Conservation (phyloP, 2,329 filamentous ascomycete species). For the Tolypocladium nubicola region DNA sequence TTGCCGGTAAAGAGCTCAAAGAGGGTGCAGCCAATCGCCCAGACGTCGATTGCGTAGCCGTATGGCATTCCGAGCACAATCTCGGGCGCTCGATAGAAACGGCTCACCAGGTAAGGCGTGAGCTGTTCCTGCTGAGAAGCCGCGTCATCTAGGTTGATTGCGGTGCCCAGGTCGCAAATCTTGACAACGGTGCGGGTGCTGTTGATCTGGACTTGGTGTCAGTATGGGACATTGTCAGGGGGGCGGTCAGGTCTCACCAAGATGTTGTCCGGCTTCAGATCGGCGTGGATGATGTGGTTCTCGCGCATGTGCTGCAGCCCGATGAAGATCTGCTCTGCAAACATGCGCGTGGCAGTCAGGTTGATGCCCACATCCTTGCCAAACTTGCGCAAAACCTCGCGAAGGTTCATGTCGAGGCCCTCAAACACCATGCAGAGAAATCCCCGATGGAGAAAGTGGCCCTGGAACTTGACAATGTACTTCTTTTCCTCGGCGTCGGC, state of each 20-base stretch:
- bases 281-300: slow-evolving; percentile 88
- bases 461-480: slow-evolving; percentile 80
- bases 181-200: slow-evolving; percentile 78
- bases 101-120: slow-evolving; percentile 89
- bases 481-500: slow-evolving; percentile 83
- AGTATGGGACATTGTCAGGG: not conserved
- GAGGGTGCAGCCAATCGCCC: slow-evolving; percentile 94
- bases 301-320: slow-evolving; percentile 80
- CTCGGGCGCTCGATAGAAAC: slow-evolving; percentile 95
- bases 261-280: slow-evolving; percentile 97
- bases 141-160: slow-evolving; percentile 75
- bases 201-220: slow-evolving; percentile 44
- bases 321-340: slow-evolving; percentile 90
- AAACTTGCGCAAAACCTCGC: slow-evolving; percentile 92
- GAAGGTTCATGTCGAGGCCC: slow-evolving; percentile 83
- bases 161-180: slow-evolving; percentile 94
- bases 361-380: slow-evolving; percentile 92
- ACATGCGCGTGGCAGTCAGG: slow-evolving; percentile 73
- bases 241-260: slow-evolving; percentile 40
- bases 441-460: slow-evolving; percentile 85
- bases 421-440: slow-evolving; percentile 97
- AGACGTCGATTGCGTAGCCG: slow-evolving; percentile 90
- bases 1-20: slow-evolving; percentile 97
- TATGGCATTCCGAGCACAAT: slow-evolving; percentile 96
- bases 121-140: slow-evolving; percentile 67